Conservation (phyloP, 2,329 filamentous ascomycete genomes). For the Ophiocordyceps polyrhachis-furcata region DNA sequence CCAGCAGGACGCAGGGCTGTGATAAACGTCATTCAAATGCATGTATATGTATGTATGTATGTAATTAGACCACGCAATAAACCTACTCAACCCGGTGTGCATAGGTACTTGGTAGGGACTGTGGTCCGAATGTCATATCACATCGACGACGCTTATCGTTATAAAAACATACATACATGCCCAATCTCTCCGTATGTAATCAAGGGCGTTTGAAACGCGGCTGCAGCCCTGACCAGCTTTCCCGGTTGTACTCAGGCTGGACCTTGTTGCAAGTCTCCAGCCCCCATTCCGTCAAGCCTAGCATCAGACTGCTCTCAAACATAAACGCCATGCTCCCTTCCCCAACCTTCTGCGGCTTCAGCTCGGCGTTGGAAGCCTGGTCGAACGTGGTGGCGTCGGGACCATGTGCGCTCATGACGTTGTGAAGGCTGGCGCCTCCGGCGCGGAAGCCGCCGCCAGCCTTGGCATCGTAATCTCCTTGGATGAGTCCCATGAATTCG, state of each 20-base stretch:
- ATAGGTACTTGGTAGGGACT: no score
- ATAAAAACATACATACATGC: not conserved
- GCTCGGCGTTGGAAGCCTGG: slow-evolving; percentile 33
- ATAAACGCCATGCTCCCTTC: slow-evolving; percentile 47
- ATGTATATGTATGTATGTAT: no score
- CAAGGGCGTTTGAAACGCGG: slow-evolving; percentile 26
- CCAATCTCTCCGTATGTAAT: not conserved
- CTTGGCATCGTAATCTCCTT: slow-evolving; percentile 43
- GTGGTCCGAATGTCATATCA: no score
- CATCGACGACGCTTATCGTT: no score
- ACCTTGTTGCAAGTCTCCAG: slow-evolving; percentile 37
- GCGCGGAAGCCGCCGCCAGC: slow-evolving; percentile 36
- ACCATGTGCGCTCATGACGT: slow-evolving; percentile 50
- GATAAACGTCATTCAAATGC: no score
- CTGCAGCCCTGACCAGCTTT: slow-evolving; percentile 59
- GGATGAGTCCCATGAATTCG: slow-evolving; percentile 45
- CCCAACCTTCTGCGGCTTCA: slow-evolving; percentile 39
- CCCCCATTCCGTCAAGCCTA: slow-evolving; percentile 57
- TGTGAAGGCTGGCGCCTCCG: slow-evolving; percentile 43
- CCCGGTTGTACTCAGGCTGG: slow-evolving; percentile 32
- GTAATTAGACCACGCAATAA: no score
- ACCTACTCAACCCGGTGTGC: no score
- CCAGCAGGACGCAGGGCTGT: no score
- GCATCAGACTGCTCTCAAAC: slow-evolving; percentile 52
- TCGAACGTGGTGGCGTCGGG: slow-evolving; percentile 38